Base-by-base conservation (phyloP, 2,329 filamentous ascomycete species). In the Trichoderma polysporum region DNA sequence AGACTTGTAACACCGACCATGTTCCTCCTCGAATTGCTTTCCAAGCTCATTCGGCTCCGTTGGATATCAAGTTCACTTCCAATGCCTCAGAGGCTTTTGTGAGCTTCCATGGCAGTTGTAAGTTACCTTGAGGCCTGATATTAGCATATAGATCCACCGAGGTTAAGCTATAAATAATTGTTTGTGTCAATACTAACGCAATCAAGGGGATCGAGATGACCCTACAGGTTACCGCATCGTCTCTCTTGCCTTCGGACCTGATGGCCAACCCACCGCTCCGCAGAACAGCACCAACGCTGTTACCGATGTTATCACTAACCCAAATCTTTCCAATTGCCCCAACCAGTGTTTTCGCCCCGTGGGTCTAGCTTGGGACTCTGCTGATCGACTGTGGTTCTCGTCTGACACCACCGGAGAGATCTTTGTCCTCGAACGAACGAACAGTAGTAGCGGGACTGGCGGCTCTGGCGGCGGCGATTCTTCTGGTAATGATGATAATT, bases 61-160 rank as follows among this genome's bases (percentile, higher is more conserved):
- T 93, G 0, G 90, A 92, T 70, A 85, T 93, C 73, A 86, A 87
- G 68, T 93, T 93, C 79, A 82, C 85, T 69, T 73, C 80, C 0
- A 77, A 82, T 47, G 86, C 85, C 39, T 84, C 82, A 13, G 83
- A 81, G 2, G 90, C 89, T 1, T 93, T 86, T 78, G 79, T 93
- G 19, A 82, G 87, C 0, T 91, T 93, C 77, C 90, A 92, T 75
- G 90, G 91, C 15, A 90, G 86, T 76, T 92, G 90, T 88, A 75
- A 77, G 79, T 77, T 47, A 4, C 22, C 15, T 3, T 49, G 17
- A 15, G n/a, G 2, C 15, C n/a, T 41, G 10, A 15, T 13, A 5
- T 9, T 22, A n/a, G 39, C 39, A 41, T n/a, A 41, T 17, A 41
- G 13, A 19, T 19, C 39, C 9, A 8, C n/a, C 22, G 41, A 45